Evolutionary conservation across 2,329 filamentous ascomycete genomes (phyloP).

Genomic region (Alternaria novae-zelandiae): DNA sequence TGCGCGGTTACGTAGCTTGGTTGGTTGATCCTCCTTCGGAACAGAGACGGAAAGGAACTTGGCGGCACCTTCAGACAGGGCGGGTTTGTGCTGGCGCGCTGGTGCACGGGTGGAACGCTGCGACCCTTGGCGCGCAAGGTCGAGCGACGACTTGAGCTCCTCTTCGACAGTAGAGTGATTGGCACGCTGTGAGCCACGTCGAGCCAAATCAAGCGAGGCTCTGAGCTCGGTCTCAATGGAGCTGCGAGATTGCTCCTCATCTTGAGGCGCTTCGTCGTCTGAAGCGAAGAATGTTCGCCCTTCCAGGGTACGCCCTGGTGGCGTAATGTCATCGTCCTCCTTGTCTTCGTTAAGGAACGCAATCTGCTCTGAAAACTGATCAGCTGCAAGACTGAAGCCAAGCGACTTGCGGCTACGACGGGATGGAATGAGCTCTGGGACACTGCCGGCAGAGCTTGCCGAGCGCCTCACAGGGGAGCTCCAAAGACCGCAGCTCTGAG

Average conservation of each 20-base stretch:
- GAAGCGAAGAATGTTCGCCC: constrained; percentile 40
- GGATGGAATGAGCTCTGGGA: constrained; percentile 48
- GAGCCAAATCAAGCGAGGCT: constrained; percentile 36
- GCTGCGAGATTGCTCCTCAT: constrained; percentile 1
- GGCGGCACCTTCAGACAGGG: constrained; percentile 42
- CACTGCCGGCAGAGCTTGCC: constrained; percentile 47
- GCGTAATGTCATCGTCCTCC: constrained; percentile 38
- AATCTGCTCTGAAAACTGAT: constrained; percentile 43
- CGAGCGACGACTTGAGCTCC: constrained; percentile 28
- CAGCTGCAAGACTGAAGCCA: constrained; percentile 37
- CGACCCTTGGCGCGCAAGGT: constrained; percentile 32
- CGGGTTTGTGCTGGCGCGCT: constrained; percentile 37
- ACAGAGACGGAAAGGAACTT: constrained; percentile 31
- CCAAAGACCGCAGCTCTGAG: constrained; percentile 41
- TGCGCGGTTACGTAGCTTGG: constrained; percentile 32
- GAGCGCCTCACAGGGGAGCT: constrained; percentile 44
- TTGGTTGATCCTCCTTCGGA: constrained; percentile 5
- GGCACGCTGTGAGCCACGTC: constrained; percentile 30
- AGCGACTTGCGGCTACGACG: constrained; percentile 39
- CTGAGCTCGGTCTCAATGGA: constrained; percentile 30
- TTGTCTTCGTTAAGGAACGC: constrained; percentile 38
- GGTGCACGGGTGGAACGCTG: constrained; percentile 18
- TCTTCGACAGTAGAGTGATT: constrained; percentile 17
- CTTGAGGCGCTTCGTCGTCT: constrained; percentile 26
- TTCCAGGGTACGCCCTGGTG: constrained; percentile 32